Percentiles rank a stretch among this genome's conserved stretches.
Conservation (phyloP, 192 early-diverging fungal species). For the Coemansia sp. region DNA sequence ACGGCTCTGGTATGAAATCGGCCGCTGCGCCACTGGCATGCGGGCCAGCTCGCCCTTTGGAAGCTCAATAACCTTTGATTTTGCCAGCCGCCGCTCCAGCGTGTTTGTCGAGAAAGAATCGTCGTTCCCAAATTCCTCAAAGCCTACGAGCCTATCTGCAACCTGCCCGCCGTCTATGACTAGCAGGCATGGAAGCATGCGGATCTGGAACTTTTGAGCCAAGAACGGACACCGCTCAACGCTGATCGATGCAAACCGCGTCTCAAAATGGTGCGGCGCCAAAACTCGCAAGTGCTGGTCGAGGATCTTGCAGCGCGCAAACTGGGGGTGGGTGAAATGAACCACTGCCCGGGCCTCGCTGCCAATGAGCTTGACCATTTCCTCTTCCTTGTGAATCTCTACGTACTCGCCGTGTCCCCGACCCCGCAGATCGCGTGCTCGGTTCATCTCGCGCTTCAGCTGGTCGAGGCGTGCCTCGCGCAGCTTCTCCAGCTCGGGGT, state of each 20-base stretch:
- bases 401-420: conserved; percentile 77
- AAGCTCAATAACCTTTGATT: conserved; percentile 60
- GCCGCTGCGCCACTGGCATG: conserved; percentile 40
- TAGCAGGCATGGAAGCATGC: conserved; percentile 89
- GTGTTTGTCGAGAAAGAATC: conserved; percentile 81
- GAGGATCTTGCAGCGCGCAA: conserved; percentile 91
- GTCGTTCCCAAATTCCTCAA: conserved; percentile 90
- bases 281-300: conserved; percentile 87
- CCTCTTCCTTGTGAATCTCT: conserved; percentile 80
- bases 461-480: conserved; percentile 87
- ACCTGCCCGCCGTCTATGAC: conserved; percentile 70
- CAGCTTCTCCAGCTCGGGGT: conserved; percentile 68
- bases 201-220: conserved; percentile 85
- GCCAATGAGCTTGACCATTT: conserved; percentile 80
- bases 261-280: conserved; percentile 80
- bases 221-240: conserved; percentile 91
- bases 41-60: conserved; percentile 37
- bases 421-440: conserved; percentile 64
- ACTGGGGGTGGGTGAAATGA: conserved; percentile 94
- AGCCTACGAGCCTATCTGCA: conserved; percentile 86
- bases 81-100: conserved; percentile 72
- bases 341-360: conserved; percentile 66
- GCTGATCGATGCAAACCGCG: conserved; percentile 87
- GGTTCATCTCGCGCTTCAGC: conserved; percentile 75
- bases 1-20: conserved; percentile 18